Percentiles rank a stretch among this genome's conserved stretches.
phyloP scores from a whole-genome alignment of 2,329 filamentous ascomycete species.

The Trichoderma hamatum region DNA sequence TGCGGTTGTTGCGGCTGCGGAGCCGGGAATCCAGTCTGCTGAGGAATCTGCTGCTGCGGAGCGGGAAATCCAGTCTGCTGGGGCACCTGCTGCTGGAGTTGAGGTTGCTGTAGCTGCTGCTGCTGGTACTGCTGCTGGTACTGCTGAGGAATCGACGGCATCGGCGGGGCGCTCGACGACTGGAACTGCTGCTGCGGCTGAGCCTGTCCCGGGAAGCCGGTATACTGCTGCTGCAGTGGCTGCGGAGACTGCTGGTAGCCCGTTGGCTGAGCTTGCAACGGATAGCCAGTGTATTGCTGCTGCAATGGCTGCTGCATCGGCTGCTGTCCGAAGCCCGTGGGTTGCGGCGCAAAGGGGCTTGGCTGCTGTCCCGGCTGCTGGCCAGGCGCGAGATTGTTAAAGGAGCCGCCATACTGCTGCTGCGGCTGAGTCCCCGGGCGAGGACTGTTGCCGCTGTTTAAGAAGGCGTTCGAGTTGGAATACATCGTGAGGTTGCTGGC shows the following conservation, averaged over 20 bases:
- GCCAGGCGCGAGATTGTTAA: constrained; percentile 44
- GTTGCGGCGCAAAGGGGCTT: constrained; percentile 60
- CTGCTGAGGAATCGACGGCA: constrained; percentile 63
- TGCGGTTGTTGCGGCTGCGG: constrained; percentile 50
- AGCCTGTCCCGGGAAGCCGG: constrained; percentile 59
- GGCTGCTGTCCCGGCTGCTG: constrained; percentile 52
- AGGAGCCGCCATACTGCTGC: constrained; percentile 59
- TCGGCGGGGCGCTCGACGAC: constrained; percentile 57
- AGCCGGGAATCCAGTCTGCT: constrained; percentile 50
- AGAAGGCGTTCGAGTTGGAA: constrained; percentile 82
- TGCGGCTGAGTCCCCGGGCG: constrained; percentile 60
- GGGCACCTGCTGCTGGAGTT: constrained; percentile 43
- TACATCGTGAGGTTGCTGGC: constrained; percentile 64
- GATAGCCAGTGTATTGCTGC: constrained; percentile 65
- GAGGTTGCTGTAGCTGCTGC: constrained; percentile 52
- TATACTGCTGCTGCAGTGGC: constrained; percentile 67
- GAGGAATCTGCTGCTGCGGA: constrained; percentile 49
- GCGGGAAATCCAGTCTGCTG: constrained; percentile 30
- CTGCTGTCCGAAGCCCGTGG: constrained; percentile 61
- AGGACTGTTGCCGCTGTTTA: constrained; percentile 78
- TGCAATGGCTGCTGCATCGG: constrained; percentile 49
- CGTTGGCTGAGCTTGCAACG: constrained; percentile 50
- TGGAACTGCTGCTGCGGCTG: constrained; percentile 66
- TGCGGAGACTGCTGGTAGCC: constrained; percentile 60
- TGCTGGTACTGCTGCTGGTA: constrained; percentile 63